A percentile compares a stretch with the other conserved stretches of the same genome.
Conservation (phyloP, 768 basidiomycete species). For the Macrolepiota dolichaula region DNA sequence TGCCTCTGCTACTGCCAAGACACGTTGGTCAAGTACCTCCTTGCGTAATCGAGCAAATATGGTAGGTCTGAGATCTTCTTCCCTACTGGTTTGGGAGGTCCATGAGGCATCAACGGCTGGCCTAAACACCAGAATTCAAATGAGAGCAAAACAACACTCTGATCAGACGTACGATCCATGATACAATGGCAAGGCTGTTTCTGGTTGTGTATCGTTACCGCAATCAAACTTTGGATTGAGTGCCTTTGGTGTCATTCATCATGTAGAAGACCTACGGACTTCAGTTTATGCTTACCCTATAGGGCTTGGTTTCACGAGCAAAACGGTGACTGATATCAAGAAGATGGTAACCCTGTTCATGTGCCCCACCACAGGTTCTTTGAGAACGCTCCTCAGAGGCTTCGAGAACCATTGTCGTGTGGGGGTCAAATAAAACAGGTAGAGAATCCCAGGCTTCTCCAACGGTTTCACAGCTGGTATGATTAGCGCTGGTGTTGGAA, state of each 20-base stretch:
- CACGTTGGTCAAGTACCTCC: neutral
- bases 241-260: too few species aligned
- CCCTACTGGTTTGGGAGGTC: too few species aligned
- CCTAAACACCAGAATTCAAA: neutral
- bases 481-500: too few species aligned
- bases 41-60: neutral
- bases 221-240: neutral
- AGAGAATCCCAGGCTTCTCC: neutral
- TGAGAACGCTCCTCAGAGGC: neutral
- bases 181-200: neutral
- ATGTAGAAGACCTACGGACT: neutral
- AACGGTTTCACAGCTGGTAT: too few species aligned
- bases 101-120: neutral
- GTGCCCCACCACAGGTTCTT: neutral
- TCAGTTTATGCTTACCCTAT: neutral
- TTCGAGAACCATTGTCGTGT: slow-evolving; percentile 13
- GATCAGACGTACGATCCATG: neutral
- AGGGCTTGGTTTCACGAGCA: too few species aligned
- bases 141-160: neutral
- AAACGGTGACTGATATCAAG: neutral
- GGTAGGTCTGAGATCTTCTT: neutral
- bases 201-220: neutral
- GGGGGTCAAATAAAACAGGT: neutral
- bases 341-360: neutral
- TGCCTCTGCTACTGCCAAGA: neutral